These are phyloP conservation scores for Picochlorum costavermella DNA, from an alignment of 139 green algal genomes.

Conservation along the genomic window DNA sequence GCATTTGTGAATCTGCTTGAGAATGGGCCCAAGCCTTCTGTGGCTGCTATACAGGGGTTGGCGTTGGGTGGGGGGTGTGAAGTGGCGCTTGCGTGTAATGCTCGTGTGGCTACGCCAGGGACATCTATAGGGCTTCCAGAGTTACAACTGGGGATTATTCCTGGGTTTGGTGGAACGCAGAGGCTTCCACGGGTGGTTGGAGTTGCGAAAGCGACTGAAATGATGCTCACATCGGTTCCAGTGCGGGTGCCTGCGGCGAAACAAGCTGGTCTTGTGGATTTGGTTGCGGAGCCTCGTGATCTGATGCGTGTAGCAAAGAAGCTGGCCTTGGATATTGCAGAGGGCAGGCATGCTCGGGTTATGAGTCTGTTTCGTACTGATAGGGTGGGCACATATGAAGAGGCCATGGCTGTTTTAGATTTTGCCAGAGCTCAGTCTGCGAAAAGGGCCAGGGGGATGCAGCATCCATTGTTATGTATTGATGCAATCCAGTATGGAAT, in stretches of 20 bases:
- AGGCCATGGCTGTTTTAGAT: conserved; percentile 71
- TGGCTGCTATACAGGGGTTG: conserved; percentile 76
- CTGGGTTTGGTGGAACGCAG: conserved; percentile 97
- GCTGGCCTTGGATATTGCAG: conserved; percentile 78
- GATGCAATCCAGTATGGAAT: conserved; percentile 81
- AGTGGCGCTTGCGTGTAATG: conserved; percentile 86
- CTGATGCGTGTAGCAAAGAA: conserved; percentile 50
- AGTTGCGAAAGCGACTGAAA: conserved; percentile 79
- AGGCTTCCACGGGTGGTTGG: conserved; percentile 90
- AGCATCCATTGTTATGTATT: conserved; percentile 87
- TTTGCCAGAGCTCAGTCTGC: conserved; percentile 60
- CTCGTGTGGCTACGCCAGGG: conserved; percentile 53
- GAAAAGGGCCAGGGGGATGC: conserved; percentile 57
- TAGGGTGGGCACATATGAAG: conserved; percentile 60
- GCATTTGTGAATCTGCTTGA: conserved; percentile 66
- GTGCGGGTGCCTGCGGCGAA: conserved; percentile 52
- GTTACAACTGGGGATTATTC: conserved; percentile 93
- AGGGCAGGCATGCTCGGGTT: conserved; percentile 6
- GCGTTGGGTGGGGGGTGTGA: conserved; percentile 90
- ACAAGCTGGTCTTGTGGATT: conserved; percentile 85
- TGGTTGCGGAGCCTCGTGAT: conserved; percentile 49
- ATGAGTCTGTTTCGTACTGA: conserved; percentile 43
- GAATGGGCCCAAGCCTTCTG: conserved; percentile 77
- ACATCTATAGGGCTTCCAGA: conserved; percentile 88
- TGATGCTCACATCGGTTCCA: conserved; percentile 88